Evolutionary conservation across 441 rosid genomes (phyloP).

Genomic region (Populus hybrid): DNA sequence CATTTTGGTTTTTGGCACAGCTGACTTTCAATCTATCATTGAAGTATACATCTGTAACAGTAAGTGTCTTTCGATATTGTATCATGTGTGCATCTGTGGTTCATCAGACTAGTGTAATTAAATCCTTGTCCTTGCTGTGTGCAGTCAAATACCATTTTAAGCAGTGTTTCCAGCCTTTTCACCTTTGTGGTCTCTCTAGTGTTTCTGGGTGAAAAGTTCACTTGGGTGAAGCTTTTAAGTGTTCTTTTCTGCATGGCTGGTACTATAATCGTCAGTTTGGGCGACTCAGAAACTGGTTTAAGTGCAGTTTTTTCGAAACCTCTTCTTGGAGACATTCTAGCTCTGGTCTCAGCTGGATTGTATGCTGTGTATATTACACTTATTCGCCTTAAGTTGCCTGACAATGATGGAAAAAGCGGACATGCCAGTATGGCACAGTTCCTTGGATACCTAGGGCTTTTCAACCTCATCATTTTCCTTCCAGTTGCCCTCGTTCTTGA

Average conservation of each 20-base stretch:
- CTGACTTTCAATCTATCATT: slow-evolving; percentile 83
- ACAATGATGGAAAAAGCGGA: slow-evolving; percentile 70
- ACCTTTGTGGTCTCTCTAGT: slow-evolving; percentile 76
- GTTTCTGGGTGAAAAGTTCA: slow-evolving; percentile 82
- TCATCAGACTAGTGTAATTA: slow-evolving; percentile 7
- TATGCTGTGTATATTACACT: slow-evolving; percentile 87
- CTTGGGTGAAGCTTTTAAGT: slow-evolving; percentile 83
- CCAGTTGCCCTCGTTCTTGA: slow-evolving; percentile 71
- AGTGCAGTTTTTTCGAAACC: slow-evolving; percentile 58
- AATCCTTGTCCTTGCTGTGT: slow-evolving; percentile 21
- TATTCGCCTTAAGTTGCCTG: slow-evolving; percentile 75
- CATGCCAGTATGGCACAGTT: slow-evolving; percentile 86
- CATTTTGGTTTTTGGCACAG: slow-evolving; percentile 95
- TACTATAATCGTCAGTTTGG: slow-evolving; percentile 82
- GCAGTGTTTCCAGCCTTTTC: slow-evolving; percentile 90
- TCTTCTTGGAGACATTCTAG: slow-evolving; percentile 74
- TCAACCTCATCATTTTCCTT: slow-evolving; percentile 73
- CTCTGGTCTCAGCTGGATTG: slow-evolving; percentile 73
- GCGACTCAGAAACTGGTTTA: slow-evolving; percentile 56
- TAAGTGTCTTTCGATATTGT: slow-evolving; percentile 34
- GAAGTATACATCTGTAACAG: slow-evolving; percentile 90
- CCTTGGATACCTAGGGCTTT: slow-evolving; percentile 89
- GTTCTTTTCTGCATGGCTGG: slow-evolving; percentile 97
- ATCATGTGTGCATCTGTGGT: slow-evolving; percentile 3
- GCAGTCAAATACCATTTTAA: slow-evolving; percentile 94